Percentiles rank a stretch among this genome's conserved stretches.
Evolutionary conservation across 176 grass and related monocot species (phyloP).

Genomic region (Aegilops bicornis): DNA sequence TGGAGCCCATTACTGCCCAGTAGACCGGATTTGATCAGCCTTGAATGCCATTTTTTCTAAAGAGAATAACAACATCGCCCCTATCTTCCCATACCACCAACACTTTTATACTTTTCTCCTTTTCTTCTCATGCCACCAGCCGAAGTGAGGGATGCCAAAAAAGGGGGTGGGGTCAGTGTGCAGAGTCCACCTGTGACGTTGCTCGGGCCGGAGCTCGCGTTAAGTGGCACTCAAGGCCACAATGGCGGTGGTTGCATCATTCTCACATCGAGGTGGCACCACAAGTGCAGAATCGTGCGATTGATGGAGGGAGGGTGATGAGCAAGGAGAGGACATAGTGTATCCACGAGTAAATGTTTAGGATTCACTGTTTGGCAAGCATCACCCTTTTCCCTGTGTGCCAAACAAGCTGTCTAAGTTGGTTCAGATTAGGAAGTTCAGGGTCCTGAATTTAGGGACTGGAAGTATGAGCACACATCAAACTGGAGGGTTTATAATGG

Average conservation of each 20-base stretch:
- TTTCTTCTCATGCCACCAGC: not conserved
- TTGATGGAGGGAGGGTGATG: not conserved
- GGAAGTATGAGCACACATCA: not conserved
- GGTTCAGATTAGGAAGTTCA: not conserved
- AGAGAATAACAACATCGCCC: not conserved
- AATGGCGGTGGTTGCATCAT: not conserved
- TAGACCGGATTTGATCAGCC: not conserved
- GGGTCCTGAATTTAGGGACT: not conserved
- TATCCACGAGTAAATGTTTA: not conserved
- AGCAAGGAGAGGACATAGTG: not conserved
- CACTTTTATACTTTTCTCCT: not conserved
- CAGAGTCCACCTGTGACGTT: not conserved
- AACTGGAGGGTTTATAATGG: not conserved
- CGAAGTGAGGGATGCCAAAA: not conserved
- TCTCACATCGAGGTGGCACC: not conserved
- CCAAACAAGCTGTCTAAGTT: not conserved
- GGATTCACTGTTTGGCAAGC: not conserved
- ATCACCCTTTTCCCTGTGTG: not conserved
- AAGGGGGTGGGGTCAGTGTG: not conserved
- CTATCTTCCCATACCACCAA: not conserved
- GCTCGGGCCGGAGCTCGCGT: not conserved
- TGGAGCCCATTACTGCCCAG: not conserved
- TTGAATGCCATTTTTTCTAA: not conserved
- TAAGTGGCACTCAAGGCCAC: not conserved
- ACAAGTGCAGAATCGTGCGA: not conserved